Evolutionary conservation across 345 rosid genomes (phyloP), one percentile per base, ranked within the genome.

Genomic region (Gossypium turneri): DNA sequence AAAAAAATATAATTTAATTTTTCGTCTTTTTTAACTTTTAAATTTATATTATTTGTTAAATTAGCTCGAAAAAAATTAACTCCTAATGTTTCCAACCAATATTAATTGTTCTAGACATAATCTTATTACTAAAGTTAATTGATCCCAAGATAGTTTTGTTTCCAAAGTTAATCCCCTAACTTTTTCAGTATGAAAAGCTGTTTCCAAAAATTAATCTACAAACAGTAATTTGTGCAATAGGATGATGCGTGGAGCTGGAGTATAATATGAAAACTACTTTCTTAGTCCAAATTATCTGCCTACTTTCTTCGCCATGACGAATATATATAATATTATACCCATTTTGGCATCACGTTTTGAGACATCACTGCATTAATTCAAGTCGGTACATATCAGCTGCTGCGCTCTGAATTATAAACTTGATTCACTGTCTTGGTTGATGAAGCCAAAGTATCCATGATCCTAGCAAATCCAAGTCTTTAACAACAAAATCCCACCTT

Each of bases 271-370:
- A 63, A 63, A 16, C 66, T 29, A 16, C 6, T 6, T 29, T 38
- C 20, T 63, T 63, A n/a, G 68, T 63, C 68, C 48, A 63, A 63
- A n/a, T n/a, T 50, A 48, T 67, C 57, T 45, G 72, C 48, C 67
- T 56, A 1, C 12, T 58, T 56, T 9, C 60, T 56, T 19, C 13
- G 3, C n/a, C 19, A 22, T 45, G 55, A 45, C 13, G 1, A 34
- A 60, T 34, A 34, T 34, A 34, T 34, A 60, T 1, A 12, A 25
- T 60, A 25, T 11, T 24, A 0, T 12, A 15, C 2, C 48, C 57
- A 34, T 24, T 27, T 67, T 48, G 57, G 57, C 71, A 24, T 11
- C 25, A 19, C 50, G 11, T 19, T 43, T 65, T 11, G 69, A 66
- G 16, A 64, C 51, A 19, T 43, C 27, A 19, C 69, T 43, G 56